Base-by-base conservation (phyloP, 495 filamentous ascomycete genomes). In the Staphylotrichum tortipilum region DNA sequence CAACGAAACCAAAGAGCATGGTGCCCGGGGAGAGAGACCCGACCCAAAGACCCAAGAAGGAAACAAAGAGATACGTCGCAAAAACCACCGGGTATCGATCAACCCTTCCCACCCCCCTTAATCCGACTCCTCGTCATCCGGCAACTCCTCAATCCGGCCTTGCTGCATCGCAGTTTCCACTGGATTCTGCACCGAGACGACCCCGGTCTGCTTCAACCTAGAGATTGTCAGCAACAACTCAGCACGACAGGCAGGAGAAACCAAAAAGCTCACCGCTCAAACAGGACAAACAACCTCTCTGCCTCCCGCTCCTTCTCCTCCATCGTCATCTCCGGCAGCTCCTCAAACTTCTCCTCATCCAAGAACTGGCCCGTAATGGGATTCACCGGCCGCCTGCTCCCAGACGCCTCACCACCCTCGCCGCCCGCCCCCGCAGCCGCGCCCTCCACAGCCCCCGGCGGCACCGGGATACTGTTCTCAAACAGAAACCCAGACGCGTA, bases 241-340 rank as follows among this genome's bases (percentile, higher is more conserved):
- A 39, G 11, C 5, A 11, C 5, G 1, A 9, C 7, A 6, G 18
- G 9, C 1, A 19, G 31, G 9, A 7, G 22, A 10, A 21, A 30
- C 21, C 15, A 2, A 19, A 18, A 24, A 15, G 8, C 14, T 55
- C 70, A 88, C 87, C 89, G 81, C 68, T 98, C 90, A 67, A 98
- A 98, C 14, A 98, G 72, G 12, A 97, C 88, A 69, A 97, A 95
- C 0, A 98, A 69, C 57, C 78, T 82, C 65, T 98, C 92, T 0
- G 92, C 92, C 64, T 98, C 92, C 37, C 87, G 74, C 61, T 95
- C 88, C 66, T 85, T 95, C 74, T 98, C 90, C 51, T 86, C 92
- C 28, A 82, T 71, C 6, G 85, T 91, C 92, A 98, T 97, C 17
- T 82, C 77, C 2, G 78, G 78, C 8, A 70, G 67, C 4, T 78